Base-by-base conservation (phyloP, 805 yeast species). In the Candida sanyiensis region DNA sequence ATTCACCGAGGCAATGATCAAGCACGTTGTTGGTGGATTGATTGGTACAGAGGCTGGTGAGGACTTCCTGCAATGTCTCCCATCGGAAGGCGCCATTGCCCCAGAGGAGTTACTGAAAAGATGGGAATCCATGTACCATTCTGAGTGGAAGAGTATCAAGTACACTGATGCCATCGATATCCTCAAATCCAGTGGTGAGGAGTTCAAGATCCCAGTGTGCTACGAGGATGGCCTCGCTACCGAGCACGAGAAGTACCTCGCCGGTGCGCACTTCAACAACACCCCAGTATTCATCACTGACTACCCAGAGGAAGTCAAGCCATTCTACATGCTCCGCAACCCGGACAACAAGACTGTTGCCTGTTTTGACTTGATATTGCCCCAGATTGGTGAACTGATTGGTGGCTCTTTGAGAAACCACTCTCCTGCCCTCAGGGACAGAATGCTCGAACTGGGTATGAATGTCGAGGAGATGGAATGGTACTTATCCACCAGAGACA, bases 401-500 rank as follows among this genome's bases (percentile, higher is more conserved):
- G 99, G 99, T 3, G 99, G 99, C 0, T 87, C 96, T 1, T 49
- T 93, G 44, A 83, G 99, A 60, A 96, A 90, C 52, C 85, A 84
- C 52, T 62, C 73, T 45, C 63, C 72, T 43, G 69, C 59, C 0
- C 61, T 93, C 13, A 48, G 64, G 3, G 45, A 45, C 1, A 82
- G 75, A 43, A 77, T 90, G 59, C 41, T 57, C 7, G 40, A 54
- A 3, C 61, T 83, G 39, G 64, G 63, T 2, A 83, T 88, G 89
- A 71, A 74, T 38, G 33, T 54, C 0, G 53, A 57, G 3, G 72
- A 68, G 2, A 58, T 93, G 58, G 68, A 73, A 22, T 93, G 99
- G 99, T 93, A 89, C 55, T 49, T 81, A 20, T 73, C 80, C 1
- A 66, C 83, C 7, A 69, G 98, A 43, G 66, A 66, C 44, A 79